phyloP scores from a whole-genome alignment of 1,284 basidiomycete genomes.

The Coniferiporia sulphurascens region DNA sequence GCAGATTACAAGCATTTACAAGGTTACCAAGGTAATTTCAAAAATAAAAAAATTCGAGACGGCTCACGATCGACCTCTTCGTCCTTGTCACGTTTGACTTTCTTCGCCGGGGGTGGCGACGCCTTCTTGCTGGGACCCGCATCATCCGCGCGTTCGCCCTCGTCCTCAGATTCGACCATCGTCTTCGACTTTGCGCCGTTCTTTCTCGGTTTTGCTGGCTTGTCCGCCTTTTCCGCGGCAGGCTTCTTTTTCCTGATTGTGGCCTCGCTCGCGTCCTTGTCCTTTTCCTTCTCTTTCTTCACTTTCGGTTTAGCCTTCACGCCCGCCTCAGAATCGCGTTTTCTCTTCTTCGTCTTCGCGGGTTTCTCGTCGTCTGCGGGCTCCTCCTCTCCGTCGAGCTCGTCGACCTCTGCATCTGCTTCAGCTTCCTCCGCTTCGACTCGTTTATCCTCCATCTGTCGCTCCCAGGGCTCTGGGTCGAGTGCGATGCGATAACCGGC shows the following conservation, averaged over 20 bases:
- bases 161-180: conserved; percentile 71
- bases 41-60: conserved; percentile 16
- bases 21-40: conserved; percentile 2
- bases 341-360: conserved; percentile 42
- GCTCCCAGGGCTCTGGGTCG: conserved; percentile 76
- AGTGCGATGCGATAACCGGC: conserved; percentile 80
- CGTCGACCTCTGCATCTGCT: conserved; percentile 64
- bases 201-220: conserved; percentile 46
- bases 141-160: conserved; percentile 43
- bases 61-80: conserved; percentile 48
- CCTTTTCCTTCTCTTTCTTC: conserved; percentile 69
- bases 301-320: conserved; percentile 46
- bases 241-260: conserved; percentile 35
- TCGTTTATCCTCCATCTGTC: conserved; percentile 43
- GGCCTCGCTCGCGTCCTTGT: conserved; percentile 51
- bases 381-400: conserved; percentile 53
- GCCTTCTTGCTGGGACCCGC: conserved; percentile 50
- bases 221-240: conserved; percentile 33
- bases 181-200: conserved; percentile 60
- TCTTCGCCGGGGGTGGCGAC: conserved; percentile 62
- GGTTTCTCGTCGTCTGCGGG: conserved; percentile 44
- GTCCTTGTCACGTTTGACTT: conserved; percentile 55
- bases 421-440: conserved; percentile 50
- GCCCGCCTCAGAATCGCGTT: conserved; percentile 43
- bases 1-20: not conserved